phyloP scores from a whole-genome alignment of 75 land plant genomes.

The Isoetes taiwanensis region DNA sequence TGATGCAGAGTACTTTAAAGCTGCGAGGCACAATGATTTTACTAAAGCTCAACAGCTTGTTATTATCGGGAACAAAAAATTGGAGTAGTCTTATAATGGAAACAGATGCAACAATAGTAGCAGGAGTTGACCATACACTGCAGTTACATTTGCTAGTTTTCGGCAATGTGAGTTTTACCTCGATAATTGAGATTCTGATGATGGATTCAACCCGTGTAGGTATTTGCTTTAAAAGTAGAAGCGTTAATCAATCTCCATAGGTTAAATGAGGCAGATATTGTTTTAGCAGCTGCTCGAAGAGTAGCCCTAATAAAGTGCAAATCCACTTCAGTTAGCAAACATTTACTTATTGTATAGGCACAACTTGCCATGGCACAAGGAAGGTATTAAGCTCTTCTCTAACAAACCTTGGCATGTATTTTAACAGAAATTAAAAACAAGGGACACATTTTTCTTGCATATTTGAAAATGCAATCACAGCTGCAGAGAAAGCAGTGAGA shows the following conservation, averaged over 20 bases:
- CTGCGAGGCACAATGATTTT: no score
- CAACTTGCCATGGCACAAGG: constrained; percentile 76
- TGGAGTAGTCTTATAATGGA: no score
- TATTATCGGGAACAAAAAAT: no score
- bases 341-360: constrained; percentile 41
- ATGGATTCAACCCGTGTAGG: constrained; percentile 27
- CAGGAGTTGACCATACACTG: no score
- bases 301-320: constrained; percentile 27
- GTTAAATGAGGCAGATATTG: constrained; percentile 52
- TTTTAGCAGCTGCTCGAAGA: constrained; percentile 33
- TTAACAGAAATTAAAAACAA: no score
- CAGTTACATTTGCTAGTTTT: background rate
- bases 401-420: background rate
- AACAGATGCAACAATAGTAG: no score
- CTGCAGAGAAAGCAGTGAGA: constrained; percentile 46
- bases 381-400: constrained; percentile 31
- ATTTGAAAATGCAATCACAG: constrained; percentile 68
- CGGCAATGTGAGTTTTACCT: background rate
- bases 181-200: background rate
- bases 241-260: constrained; percentile 66
- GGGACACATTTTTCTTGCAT: no score
- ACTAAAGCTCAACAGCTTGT: no score
- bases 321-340: constrained; percentile 45
- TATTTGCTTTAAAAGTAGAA: constrained; percentile 65
- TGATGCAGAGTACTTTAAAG: no score